Evolutionary conservation across 2,329 filamentous ascomycete genomes (phyloP).

Genomic region (Exophiala sp.): DNA sequence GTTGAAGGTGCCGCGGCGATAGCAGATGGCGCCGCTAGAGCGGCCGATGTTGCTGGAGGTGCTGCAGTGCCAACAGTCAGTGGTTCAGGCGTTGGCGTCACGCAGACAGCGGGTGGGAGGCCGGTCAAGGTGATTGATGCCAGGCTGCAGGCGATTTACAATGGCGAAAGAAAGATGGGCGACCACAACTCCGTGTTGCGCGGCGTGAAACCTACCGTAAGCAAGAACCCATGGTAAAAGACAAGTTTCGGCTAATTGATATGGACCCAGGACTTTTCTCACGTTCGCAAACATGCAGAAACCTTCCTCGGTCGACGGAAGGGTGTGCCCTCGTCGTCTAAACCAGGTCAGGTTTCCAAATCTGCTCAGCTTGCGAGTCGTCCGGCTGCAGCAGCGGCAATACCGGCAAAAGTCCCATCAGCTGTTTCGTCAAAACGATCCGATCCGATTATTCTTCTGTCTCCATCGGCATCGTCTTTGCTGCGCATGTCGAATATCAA

Average conservation of each 20-base stretch:
- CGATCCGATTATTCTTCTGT: conserved; percentile 93
- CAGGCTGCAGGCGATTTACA: conserved; percentile 81
- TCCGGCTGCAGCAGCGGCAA: conserved; percentile 20
- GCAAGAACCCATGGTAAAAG: conserved; percentile 29
- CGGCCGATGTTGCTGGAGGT: conserved; percentile 51
- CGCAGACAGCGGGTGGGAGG: conserved; percentile 37
- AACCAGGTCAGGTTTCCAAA: conserved; percentile 20
- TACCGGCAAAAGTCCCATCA: conserved; percentile 22
- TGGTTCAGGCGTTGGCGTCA: conserved; percentile 41
- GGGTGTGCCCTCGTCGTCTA: conserved; percentile 42
- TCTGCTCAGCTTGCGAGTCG: conserved; percentile 23
- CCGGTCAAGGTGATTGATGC: conserved; percentile 73
- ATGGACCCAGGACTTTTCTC: conserved; percentile 74
- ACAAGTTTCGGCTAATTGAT: neutral
- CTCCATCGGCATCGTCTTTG: conserved; percentile 89
- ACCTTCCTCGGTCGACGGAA: conserved; percentile 64
- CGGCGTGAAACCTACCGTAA: conserved; percentile 82
- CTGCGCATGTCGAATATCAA: conserved; percentile 95
- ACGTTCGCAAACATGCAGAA: conserved; percentile 80
- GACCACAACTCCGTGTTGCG: conserved; percentile 85
- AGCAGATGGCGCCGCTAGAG: conserved; percentile 43
- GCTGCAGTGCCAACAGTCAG: conserved; percentile 40
- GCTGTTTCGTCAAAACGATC: conserved; percentile 46
- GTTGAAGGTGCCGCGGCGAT: conserved; percentile 59
- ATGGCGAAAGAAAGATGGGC: conserved; percentile 84